These are phyloP conservation scores for Euptelea pleiosperma DNA, from an alignment of 164 flowering plant genomes.

Conservation along the genomic window DNA sequence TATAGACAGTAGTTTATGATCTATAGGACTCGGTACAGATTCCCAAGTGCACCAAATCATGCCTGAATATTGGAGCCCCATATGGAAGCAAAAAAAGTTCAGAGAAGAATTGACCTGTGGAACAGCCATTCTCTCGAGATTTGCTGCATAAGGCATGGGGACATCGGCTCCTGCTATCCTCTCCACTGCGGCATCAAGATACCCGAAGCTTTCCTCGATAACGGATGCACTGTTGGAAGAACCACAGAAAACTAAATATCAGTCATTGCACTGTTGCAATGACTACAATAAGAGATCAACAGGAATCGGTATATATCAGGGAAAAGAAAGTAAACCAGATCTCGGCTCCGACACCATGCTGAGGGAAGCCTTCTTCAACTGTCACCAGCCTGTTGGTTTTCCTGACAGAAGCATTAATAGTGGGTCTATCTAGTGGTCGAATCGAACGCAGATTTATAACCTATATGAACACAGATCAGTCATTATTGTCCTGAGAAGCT, in stretches of 20 bases:
- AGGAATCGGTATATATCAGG: neutral
- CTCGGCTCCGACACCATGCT: constrained; percentile 96
- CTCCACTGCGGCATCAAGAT: constrained; percentile 94
- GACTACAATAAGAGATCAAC: neutral
- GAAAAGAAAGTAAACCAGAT: constrained; percentile 32
- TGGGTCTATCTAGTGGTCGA: constrained; percentile 78
- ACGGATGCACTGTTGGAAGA: constrained; percentile 60
- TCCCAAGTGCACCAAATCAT: too few relatives aligned
- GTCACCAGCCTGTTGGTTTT: constrained; percentile 90
- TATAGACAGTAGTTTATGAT: too few relatives aligned
- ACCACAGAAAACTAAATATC: too few relatives aligned
- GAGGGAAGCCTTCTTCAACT: constrained; percentile 94
- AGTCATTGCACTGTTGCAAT: neutral
- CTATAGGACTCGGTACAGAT: too few relatives aligned
- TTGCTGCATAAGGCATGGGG: constrained; percentile 96
- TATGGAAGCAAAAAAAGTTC: neutral
- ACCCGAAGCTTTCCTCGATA: constrained; percentile 84
- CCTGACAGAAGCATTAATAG: constrained; percentile 82
- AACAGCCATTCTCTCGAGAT: constrained; percentile 82
- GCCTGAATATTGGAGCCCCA: too few relatives aligned
- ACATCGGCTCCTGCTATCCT: constrained; percentile 88
- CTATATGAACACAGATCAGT: constrained; percentile 29
- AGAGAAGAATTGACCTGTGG: constrained; percentile 62
- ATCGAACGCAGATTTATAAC: constrained; percentile 88
- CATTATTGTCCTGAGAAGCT: too few relatives aligned